phyloP scores from a whole-genome alignment of 371 early-diverging fungal species.

The Syncephalastrum monosporum region DNA sequence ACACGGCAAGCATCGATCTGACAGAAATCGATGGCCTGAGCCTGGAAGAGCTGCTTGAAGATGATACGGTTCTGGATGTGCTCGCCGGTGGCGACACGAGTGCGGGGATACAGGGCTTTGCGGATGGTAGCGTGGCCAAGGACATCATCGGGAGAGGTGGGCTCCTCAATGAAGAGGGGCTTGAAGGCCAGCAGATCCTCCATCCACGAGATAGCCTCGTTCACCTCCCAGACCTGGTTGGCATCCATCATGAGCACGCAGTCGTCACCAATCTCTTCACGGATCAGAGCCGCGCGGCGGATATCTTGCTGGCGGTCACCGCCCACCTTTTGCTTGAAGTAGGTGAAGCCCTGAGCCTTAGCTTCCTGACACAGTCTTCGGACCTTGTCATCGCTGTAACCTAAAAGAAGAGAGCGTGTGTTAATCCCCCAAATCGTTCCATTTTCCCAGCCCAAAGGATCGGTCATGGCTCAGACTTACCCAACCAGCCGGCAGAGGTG shows the following conservation, averaged over 20 bases:
- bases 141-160: slow-evolving; percentile 55
- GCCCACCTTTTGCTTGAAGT: slow-evolving; percentile 58
- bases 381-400: slow-evolving; percentile 52
- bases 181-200: slow-evolving; percentile 48
- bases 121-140: slow-evolving; percentile 53
- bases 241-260: slow-evolving; percentile 57
- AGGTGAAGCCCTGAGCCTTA: slow-evolving; percentile 42
- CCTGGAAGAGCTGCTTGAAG: slow-evolving; percentile 55
- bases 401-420: slow-evolving; percentile 12
- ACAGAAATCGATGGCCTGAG: slow-evolving; percentile 51
- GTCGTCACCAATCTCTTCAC: slow-evolving; percentile 52
- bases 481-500: slow-evolving; percentile 54
- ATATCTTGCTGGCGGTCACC: slow-evolving; percentile 42
- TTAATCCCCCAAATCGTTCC: not conserved
- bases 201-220: slow-evolving; percentile 58
- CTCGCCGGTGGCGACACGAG: slow-evolving; percentile 51
- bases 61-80: slow-evolving; percentile 54
- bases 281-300: slow-evolving; percentile 49
- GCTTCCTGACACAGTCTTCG: slow-evolving; percentile 41
- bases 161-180: slow-evolving; percentile 55
- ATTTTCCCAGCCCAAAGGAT: not conserved
- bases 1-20: slow-evolving; percentile 55
- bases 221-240: slow-evolving; percentile 59
- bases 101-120: slow-evolving; percentile 47
- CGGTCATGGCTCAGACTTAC: slow-evolving; percentile 21